Evolutionary conservation across 345 rosid genomes (phyloP).

Genomic region (Reutealis trisperma): DNA sequence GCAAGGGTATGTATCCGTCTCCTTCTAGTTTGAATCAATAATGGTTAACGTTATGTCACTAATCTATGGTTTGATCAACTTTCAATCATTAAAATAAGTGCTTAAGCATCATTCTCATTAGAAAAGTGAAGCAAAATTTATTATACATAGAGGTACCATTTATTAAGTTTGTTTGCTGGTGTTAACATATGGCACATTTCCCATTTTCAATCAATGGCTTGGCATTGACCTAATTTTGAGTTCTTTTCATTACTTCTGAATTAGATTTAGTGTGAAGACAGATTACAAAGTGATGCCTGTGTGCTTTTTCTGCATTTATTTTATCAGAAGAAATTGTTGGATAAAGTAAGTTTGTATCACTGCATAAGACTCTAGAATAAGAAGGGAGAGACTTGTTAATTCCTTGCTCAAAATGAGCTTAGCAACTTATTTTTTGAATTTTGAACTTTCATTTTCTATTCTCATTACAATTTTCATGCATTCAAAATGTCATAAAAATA

Average conservation of each 20-base stretch:
- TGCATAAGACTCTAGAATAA: slow-evolving; percentile 1
- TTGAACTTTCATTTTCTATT: not conserved
- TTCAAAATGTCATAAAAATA: slow-evolving; percentile 17
- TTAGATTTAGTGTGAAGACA: not conserved
- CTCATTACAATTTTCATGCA: not conserved
- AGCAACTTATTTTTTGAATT: not conserved
- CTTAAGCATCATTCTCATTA: not conserved
- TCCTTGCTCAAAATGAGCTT: slow-evolving; percentile 1
- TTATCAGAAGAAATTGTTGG: not conserved
- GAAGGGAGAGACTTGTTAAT: not conserved
- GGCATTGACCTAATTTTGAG: not conserved
- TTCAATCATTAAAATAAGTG: not conserved
- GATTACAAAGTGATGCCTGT: not conserved
- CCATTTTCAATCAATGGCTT: not conserved
- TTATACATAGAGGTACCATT: not conserved
- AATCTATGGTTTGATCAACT: not conserved
- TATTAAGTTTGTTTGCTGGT: not conserved
- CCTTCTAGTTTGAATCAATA: slow-evolving; percentile 5
- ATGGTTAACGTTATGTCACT: not conserved
- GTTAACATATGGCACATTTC: not conserved
- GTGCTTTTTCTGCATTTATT: not conserved
- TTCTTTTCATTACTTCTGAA: not conserved
- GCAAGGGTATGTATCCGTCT: slow-evolving; percentile 38
- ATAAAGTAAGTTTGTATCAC: not conserved
- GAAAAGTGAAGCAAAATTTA: too few relatives aligned